phyloP scores from a whole-genome alignment of 2,329 filamentous ascomycete genomes.

The Penicillium thymicola region DNA sequence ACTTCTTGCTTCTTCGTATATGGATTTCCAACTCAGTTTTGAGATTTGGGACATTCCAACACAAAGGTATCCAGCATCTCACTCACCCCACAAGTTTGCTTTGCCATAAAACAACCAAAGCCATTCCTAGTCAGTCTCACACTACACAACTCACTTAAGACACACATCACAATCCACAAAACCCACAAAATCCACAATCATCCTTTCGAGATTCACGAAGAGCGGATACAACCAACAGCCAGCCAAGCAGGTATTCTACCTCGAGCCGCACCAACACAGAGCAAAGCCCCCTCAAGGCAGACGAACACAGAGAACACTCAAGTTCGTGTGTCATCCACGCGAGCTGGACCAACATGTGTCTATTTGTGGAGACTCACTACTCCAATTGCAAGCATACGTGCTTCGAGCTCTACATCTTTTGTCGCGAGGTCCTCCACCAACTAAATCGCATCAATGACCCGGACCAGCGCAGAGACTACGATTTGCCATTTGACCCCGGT shows the following conservation, averaged over 20 bases:
- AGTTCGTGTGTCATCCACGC: neutral
- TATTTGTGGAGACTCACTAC: slow-evolving; percentile 22
- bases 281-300: neutral
- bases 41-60: neutral
- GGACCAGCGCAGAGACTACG: slow-evolving; percentile 7
- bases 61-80: neutral
- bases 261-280: neutral
- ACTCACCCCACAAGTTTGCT: no score
- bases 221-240: neutral
- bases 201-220: neutral
- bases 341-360: slow-evolving; percentile 25
- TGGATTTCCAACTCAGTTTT: neutral
- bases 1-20: neutral
- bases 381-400: slow-evolving; percentile 25
- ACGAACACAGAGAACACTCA: neutral
- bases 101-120: neutral
- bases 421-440: slow-evolving; percentile 21
- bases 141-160: neutral
- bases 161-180: neutral
- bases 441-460: slow-evolving; percentile 33
- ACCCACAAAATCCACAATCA: neutral
- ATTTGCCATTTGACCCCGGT: slow-evolving; percentile 10
- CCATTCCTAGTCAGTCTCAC: neutral
- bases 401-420: slow-evolving; percentile 25
- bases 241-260: neutral